Evolutionary conservation across 306 rosid species (phyloP), one percentile per base, ranked within the genome.

Genomic region (Notholithocarpus densiflorus): DNA sequence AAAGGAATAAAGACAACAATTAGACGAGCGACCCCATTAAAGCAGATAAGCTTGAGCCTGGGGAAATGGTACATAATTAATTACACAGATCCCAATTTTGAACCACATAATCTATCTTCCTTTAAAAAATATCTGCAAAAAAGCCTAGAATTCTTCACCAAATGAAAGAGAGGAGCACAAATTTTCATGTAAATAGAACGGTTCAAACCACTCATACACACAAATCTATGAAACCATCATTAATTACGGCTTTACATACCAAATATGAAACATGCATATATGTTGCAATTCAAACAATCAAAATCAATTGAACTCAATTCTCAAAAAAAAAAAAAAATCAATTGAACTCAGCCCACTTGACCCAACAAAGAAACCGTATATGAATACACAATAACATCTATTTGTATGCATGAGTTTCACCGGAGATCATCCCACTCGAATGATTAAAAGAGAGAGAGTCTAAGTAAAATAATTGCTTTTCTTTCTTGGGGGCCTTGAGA

Each of bases 71-170:
- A 79, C 77, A 29, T 51, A 23, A 75, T 74, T 86, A 59, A 79
- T 70, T 73, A 48, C 86, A 37, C 89, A 56, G 74, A 90, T 87
- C 91, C 89, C 91, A 0, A 86, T 78, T 19, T 79, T 48, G 78
- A 74, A 70, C 68, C 71, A 29, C 83, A 56, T 74, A 14, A 6
- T 77, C 78, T 64, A 43, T 14, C 23, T 26, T 55, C 84, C 80
- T 88, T 87, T 86, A 77, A 84, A 55, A 55, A 26, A 77, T 82
- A 20, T 82, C 85, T 20, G 26, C 71, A 31, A 77, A 54, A 81
- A 53, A 17, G 14, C 21, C 68, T 65, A 65, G 71, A 65, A 19
- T 64, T 64, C 5, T 27, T 18, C 43, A 3, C n/a, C 45, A 29
- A 64, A 29, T 2, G 5, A 3, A 27, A 29, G 69, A 62, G 40